phyloP scores from a whole-genome alignment of 2,329 filamentous ascomycete genomes.

The Lachnellula occidentalis region DNA sequence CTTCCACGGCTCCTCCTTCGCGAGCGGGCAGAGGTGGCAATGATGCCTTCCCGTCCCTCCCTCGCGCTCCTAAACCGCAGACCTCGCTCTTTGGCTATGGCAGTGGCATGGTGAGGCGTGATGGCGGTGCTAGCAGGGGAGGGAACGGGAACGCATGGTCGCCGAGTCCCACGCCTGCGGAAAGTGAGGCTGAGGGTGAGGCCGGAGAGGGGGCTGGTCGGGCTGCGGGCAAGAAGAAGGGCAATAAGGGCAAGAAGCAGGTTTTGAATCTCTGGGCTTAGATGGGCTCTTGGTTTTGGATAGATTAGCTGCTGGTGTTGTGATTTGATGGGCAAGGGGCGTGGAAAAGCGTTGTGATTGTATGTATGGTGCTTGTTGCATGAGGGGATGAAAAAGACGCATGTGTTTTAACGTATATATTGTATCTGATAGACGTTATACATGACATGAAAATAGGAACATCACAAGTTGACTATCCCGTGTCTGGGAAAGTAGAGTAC shows the following conservation, averaged over 20 bases:
- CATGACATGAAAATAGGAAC: no score
- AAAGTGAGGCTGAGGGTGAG: constrained; percentile 10
- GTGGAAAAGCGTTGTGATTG: no score
- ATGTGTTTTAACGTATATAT: no score
- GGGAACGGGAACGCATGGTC: constrained; percentile 19
- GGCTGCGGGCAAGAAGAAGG: constrained; percentile 44
- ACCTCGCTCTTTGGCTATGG: constrained; percentile 60
- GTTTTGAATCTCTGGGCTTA: constrained; percentile 38
- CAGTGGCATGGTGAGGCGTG: constrained; percentile 48
- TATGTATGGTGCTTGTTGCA: no score
- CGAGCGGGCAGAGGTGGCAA: constrained; percentile 9
- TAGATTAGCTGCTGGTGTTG: no score
- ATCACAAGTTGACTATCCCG: no score
- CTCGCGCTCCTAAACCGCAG: constrained; percentile 64
- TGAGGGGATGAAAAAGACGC: no score
- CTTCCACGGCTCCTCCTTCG: constrained; percentile 10
- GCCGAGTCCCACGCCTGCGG: constrained; percentile 18
- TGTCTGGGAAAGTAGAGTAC: no score
- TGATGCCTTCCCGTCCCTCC: constrained; percentile 79
- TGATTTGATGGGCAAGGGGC: no score
- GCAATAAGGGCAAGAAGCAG: constrained; percentile 54
- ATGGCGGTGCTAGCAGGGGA: constrained; percentile 36
- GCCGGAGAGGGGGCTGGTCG: constrained; percentile 30
- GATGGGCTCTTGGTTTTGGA: no score
- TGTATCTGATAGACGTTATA: no score